Evolutionary conservation across 2,329 filamentous ascomycete species (phyloP).

Genomic region (Whalleya microplaca): DNA sequence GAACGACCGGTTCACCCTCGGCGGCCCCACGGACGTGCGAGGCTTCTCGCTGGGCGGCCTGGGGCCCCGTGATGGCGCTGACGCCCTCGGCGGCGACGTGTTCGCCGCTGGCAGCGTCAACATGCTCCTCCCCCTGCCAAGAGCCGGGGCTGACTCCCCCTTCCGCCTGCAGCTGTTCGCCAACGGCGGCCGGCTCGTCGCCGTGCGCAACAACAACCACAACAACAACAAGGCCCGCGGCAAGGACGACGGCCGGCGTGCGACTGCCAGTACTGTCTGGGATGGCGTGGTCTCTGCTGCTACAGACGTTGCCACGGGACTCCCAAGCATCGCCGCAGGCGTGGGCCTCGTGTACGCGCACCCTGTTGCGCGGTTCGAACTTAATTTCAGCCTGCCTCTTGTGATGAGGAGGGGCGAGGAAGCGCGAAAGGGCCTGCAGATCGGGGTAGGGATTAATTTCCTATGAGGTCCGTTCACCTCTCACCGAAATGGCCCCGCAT

Average conservation of each 20-base stretch:
- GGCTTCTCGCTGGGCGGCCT: slow-evolving; percentile 90
- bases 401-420: slow-evolving; percentile 83
- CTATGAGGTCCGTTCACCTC: too few relatives aligned
- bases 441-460: slow-evolving; percentile 97
- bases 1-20: slow-evolving; percentile 94
- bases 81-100: slow-evolving; percentile 88
- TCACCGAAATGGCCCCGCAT: too few relatives aligned
- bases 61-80: slow-evolving; percentile 82
- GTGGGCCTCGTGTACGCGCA: slow-evolving; percentile 94
- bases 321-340: slow-evolving; percentile 85
- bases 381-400: slow-evolving; percentile 92
- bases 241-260: slow-evolving; percentile 48
- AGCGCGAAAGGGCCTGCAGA: slow-evolving; percentile 85
- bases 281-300: slow-evolving; percentile 64
- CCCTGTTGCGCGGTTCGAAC: slow-evolving; percentile 87
- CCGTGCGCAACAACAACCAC: slow-evolving; percentile 61
- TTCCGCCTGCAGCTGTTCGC: slow-evolving; percentile 88
- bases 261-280: slow-evolving; percentile 48
- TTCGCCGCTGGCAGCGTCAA: slow-evolving; percentile 90
- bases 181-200: slow-evolving; percentile 84
- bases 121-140: slow-evolving; percentile 82
- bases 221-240: slow-evolving; percentile 19
- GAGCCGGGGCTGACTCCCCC: slow-evolving; percentile 79
- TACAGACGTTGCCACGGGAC: slow-evolving; percentile 70
- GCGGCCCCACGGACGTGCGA: slow-evolving; percentile 91